Conservation (phyloP, 2,329 filamentous ascomycete species). For the Aspergillus pseudonomiae region DNA sequence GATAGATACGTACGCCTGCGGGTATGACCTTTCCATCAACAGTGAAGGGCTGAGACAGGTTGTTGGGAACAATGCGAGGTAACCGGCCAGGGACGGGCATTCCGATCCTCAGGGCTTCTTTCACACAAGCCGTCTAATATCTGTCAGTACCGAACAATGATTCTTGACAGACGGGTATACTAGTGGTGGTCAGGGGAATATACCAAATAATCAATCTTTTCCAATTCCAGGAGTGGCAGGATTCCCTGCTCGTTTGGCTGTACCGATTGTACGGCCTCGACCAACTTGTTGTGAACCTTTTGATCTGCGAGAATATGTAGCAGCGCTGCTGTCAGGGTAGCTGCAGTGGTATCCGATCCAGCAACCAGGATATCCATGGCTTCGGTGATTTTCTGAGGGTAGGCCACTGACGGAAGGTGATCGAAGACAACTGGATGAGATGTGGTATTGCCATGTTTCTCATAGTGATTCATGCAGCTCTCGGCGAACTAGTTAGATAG, state of each 20-base stretch:
- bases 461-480: conserved; percentile 8
- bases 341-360: conserved; percentile 15
- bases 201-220: conserved; percentile 11
- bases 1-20: conserved; percentile 3
- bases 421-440: conserved; percentile 15
- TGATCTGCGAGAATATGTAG: conserved; percentile 3
- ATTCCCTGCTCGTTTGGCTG: not conserved
- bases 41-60: not conserved
- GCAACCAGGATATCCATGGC: conserved; percentile 15
- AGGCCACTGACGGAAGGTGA: conserved; percentile 1
- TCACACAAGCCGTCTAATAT: conserved; percentile 9
- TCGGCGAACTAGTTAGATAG: not conserved
- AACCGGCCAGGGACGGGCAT: conserved; percentile 13
- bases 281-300: not conserved
- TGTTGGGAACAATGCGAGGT: conserved; percentile 11
- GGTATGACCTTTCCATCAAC: conserved; percentile 11
- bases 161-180: not conserved
- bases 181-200: not conserved
- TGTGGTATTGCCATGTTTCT: not conserved
- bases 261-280: not conserved
- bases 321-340: conserved; percentile 10
- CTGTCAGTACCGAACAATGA: not conserved
- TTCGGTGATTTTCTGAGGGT: conserved; percentile 8
- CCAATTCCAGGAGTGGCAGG: not conserved
- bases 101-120: conserved; percentile 14